Base-by-base conservation (phyloP, 805 yeast species). In the Grigorovia yakushimaensis region DNA sequence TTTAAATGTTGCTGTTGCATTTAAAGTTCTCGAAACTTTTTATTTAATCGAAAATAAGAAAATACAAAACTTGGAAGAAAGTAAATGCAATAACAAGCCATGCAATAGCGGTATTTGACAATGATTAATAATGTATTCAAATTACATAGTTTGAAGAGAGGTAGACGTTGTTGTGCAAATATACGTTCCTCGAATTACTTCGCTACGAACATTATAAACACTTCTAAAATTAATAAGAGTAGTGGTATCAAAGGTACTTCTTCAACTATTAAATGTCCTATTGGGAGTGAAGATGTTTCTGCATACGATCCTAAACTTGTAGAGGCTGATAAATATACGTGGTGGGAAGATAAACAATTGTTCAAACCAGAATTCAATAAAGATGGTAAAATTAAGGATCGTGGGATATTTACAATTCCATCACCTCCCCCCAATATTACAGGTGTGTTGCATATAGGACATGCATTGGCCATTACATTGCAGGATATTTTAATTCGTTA, bases 341-440 rank as follows among this genome's bases (percentile, higher is more conserved):
- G 96, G 96, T 91, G 98, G 98, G 82, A 78, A 51, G 72, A 82
- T 58, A 75, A 83, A 66, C 91, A 89, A 9, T 78, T 79, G 60
- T 93, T 91, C 61, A 81, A 82, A 68, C 98, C 98, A 11, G 83
- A 84, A 62, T 80, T 83, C 54, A 73, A 81, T 39, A 73, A 69
- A 46, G 79, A 80, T 58, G 96, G 96, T 36, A 66, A 79, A 36
- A 60, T 77, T 54, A 82, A 82, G 62, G 83, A 89, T 30, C 87
- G 79, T 58, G 98, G 97, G 53, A 63, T 74, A 19, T 93, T 91
- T 68, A 76, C 83, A 50, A 86, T 93, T 57, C 96, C 97, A 24
- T 91, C 95, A 11, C 98, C 98, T 24, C 98, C 98, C 50, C 98
- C 98, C 61, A 91, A 91, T 66, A 94, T 93, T 53, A 91, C 98